Percentiles rank a stretch among this genome's conserved stretches.
Conservation (phyloP, 176 grass and related monocot species). For the Phoenix roebelenii region DNA sequence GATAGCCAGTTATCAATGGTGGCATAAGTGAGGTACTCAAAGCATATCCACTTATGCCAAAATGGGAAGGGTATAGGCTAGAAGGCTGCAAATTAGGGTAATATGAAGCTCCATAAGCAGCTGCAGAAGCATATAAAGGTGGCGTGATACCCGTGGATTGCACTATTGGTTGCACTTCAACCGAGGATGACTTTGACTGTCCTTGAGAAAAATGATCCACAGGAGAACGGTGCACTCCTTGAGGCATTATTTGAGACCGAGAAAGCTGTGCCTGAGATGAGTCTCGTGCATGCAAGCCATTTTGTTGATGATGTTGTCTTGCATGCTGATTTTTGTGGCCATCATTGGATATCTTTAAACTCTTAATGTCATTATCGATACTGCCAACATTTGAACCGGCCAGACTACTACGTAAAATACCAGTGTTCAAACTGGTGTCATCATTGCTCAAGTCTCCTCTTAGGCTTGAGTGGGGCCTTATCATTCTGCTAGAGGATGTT, state of each 20-base stretch:
- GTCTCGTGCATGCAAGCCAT: conserved; percentile 11
- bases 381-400: conserved; percentile 31
- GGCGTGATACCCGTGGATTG: conserved; percentile 35
- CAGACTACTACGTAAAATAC: conserved; percentile 13
- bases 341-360: conserved; percentile 34
- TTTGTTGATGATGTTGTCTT: conserved; percentile 5
- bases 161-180: conserved; percentile 52
- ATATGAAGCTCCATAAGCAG: conserved; percentile 45
- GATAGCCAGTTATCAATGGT: conserved; percentile 50
- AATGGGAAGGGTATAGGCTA: conserved; percentile 38
- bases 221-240: conserved; percentile 1
- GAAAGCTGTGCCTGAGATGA: conserved; percentile 39
- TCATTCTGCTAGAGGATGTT: conserved; percentile 32
- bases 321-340: conserved; percentile 5
- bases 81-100: conserved; percentile 52
- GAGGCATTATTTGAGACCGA: conserved; percentile 6
- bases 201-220: conserved; percentile 5
- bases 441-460: conserved; percentile 21
- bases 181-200: conserved; percentile 35
- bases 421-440: conserved; percentile 20
- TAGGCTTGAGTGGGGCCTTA: conserved; percentile 18
- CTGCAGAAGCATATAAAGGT: conserved; percentile 45
- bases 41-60: conserved; percentile 44
- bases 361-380: conserved; percentile 37
- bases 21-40: conserved; percentile 50